Evolutionary conservation across 768 basidiomycete species (phyloP).

Genomic region (Kwoniella europaea): DNA sequence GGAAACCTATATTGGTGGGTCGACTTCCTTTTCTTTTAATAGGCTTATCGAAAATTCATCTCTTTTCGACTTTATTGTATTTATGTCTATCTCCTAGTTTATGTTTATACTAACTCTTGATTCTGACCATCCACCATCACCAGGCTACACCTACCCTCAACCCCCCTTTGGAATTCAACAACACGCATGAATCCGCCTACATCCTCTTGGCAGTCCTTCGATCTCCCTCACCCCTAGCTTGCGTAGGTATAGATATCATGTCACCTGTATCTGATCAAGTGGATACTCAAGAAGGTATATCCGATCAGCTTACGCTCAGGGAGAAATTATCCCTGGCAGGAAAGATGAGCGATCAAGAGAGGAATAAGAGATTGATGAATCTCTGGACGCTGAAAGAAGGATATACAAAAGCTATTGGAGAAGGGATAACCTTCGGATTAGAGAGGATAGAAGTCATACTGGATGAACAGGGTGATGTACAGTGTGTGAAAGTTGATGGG

Average conservation of each 20-base stretch:
- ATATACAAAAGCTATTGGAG: slow-evolving; percentile 47
- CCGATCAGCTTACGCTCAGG: slow-evolving; percentile 27
- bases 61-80: too few relatives aligned
- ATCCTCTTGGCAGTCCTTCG: slow-evolving; percentile 26
- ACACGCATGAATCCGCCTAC: slow-evolving; percentile 43
- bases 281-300: slow-evolving; percentile 35
- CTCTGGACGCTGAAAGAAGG: slow-evolving; percentile 50
- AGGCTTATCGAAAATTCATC: not conserved
- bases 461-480: slow-evolving; percentile 8
- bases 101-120: too few relatives aligned
- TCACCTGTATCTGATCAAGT: slow-evolving; percentile 15
- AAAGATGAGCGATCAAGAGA: slow-evolving; percentile 16
- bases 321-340: slow-evolving; percentile 27
- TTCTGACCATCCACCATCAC: not conserved
- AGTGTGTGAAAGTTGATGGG: slow-evolving; percentile 26
- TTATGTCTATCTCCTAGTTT: too few relatives aligned
- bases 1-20: slow-evolving; percentile 41
- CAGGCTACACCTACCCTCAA: slow-evolving; percentile 20
- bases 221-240: slow-evolving; percentile 4
- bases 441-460: slow-evolving; percentile 41
- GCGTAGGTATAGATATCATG: slow-evolving; percentile 47
- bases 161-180: slow-evolving; percentile 43
- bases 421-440: slow-evolving; percentile 45
- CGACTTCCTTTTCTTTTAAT: too few relatives aligned
- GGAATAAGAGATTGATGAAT: slow-evolving; percentile 25